These are phyloP conservation scores for Penicillium janthinellum DNA, from an alignment of 2,329 filamentous ascomycete species.

Conservation along the genomic window DNA sequence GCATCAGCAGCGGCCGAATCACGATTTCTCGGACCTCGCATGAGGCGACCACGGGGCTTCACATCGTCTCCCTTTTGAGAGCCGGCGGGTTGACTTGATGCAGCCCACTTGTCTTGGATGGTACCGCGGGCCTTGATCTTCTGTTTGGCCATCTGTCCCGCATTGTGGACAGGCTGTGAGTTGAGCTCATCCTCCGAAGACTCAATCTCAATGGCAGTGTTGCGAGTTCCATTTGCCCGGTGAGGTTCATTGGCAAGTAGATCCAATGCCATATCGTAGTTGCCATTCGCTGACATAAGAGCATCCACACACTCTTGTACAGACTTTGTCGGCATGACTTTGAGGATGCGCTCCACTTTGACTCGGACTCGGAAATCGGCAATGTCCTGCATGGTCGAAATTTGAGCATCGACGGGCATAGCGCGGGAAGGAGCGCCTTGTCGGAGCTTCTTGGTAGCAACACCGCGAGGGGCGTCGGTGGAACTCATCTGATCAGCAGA, in stretches of 20 bases:
- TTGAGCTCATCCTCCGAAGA: constrained; percentile 47
- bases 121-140: constrained; percentile 57
- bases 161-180: constrained; percentile 22
- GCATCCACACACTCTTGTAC: constrained; percentile 54
- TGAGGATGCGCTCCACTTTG: constrained; percentile 57
- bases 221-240: background rate
- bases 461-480: constrained; percentile 33
- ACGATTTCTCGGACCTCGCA: constrained; percentile 40
- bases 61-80: constrained; percentile 26
- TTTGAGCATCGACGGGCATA: constrained; percentile 41
- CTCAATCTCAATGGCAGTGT: constrained; percentile 37
- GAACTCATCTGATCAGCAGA: constrained; percentile 49
- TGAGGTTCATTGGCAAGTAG: constrained; percentile 41
- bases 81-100: constrained; percentile 42
- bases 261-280: constrained; percentile 58
- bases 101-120: constrained; percentile 62
- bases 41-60: constrained; percentile 42
- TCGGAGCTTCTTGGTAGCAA: constrained; percentile 42
- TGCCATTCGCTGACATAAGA: constrained; percentile 53
- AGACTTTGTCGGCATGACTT: constrained; percentile 50
- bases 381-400: constrained; percentile 54
- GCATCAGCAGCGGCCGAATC: constrained; percentile 26
- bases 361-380: constrained; percentile 51
- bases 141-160: constrained; percentile 47
- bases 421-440: constrained; percentile 51